Conservation (phyloP, 805 yeast genomes). For the Starmerella cellae region DNA sequence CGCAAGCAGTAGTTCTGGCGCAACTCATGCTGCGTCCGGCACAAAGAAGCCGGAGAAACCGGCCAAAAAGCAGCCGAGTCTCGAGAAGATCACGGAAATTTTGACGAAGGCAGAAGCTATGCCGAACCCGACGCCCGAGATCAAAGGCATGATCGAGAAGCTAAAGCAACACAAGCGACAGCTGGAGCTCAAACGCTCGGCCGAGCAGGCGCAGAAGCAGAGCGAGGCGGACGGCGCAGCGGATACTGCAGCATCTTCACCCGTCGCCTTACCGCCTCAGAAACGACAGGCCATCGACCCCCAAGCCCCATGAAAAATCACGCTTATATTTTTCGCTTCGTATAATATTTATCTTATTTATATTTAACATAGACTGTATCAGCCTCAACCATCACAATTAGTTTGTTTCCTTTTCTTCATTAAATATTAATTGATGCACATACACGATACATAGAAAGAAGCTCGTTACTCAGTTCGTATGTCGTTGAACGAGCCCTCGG, state of each 20-base stretch:
- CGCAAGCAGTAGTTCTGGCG: conserved; percentile 5
- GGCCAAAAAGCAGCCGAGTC: conserved; percentile 16
- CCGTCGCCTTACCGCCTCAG: conserved; percentile 5
- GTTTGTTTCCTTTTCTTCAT: too few relatives aligned
- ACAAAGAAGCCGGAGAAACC: not conserved
- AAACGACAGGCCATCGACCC: conserved; percentile 14
- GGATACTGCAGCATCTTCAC: not conserved
- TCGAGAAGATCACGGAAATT: conserved; percentile 26
- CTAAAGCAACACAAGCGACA: conserved; percentile 25
- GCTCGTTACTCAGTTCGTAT: conserved; percentile 30
- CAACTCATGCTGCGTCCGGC: not conserved
- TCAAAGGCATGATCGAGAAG: conserved; percentile 27
- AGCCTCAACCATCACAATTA: too few relatives aligned
- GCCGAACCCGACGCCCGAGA: conserved; percentile 27
- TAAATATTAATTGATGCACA: too few relatives aligned
- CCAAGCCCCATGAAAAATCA: too few relatives aligned
- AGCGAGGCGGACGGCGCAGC: conserved; percentile 1
- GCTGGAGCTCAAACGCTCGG: conserved; percentile 20
- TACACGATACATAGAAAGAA: not conserved
- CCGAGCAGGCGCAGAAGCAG: conserved; percentile 6
- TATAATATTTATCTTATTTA: conserved; percentile 4
- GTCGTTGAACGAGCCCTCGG: conserved; percentile 80
- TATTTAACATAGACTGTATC: too few relatives aligned
- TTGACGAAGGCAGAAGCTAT: conserved; percentile 29
- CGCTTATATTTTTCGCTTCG: too few relatives aligned